Conservation (phyloP, 2,329 filamentous ascomycete species). For the Sordariomycetes sp. region DNA sequence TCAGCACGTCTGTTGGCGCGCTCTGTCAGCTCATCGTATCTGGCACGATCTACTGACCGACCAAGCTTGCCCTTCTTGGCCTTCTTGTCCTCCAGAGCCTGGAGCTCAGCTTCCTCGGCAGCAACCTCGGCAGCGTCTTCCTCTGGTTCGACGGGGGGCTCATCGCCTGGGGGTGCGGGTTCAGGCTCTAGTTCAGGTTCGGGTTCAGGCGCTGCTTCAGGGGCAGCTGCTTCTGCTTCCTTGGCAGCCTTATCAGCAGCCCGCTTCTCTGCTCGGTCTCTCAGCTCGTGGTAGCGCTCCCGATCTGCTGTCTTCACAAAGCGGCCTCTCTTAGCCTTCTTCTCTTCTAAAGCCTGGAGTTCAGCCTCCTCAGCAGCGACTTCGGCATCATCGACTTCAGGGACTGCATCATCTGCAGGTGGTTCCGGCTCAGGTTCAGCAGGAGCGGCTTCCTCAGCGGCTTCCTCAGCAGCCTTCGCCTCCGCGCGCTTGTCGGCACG, state of each 20-base stretch:
- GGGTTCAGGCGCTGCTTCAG: conserved; percentile 1
- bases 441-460: conserved; percentile 9
- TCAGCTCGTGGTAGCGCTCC: conserved; percentile 2
- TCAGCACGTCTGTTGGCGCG: conserved; percentile 11
- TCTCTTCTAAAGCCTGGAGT: conserved; percentile 1
- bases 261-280: background rate
- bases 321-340: conserved; percentile 2
- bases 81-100: conserved; percentile 16
- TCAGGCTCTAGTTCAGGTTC: conserved; percentile 3
- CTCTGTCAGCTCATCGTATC: conserved; percentile 11
- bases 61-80: conserved; percentile 14
- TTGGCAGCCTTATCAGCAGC: conserved; percentile 1
- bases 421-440: background rate
- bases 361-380: conserved; percentile 16
- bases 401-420: conserved; percentile 20
- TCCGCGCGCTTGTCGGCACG: conserved; percentile 8
- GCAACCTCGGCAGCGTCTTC: conserved; percentile 8
- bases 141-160: background rate
- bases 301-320: conserved; percentile 1
- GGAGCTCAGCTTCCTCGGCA: conserved; percentile 11
- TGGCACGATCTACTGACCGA: conserved; percentile 15
- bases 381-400: conserved; percentile 6
- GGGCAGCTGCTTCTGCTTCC: conserved; percentile 3
- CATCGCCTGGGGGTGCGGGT: conserved; percentile 7
- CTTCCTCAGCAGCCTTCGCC: conserved; percentile 6